These are phyloP conservation scores for Metschnikowia sp. DNA, from an alignment of 805 yeast genomes.

Conservation along the genomic window DNA sequence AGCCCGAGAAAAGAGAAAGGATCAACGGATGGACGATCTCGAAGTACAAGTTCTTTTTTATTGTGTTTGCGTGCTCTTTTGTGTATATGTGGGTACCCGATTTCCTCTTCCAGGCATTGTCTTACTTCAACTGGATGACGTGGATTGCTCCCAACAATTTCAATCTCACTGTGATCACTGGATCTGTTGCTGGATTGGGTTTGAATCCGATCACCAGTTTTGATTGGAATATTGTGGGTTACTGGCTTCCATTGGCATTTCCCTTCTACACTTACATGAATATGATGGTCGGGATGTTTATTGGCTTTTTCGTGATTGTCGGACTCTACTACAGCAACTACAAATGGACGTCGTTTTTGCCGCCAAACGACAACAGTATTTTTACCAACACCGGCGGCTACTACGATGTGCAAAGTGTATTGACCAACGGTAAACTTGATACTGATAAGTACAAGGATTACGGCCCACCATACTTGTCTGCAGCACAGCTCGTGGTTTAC, in stretches of 20 bases:
- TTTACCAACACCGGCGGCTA: constrained; percentile 8
- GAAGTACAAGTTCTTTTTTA: background rate
- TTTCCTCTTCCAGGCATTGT: constrained; percentile 53
- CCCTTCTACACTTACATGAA: constrained; percentile 9
- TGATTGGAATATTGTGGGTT: constrained; percentile 62
- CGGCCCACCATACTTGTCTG: constrained; percentile 32
- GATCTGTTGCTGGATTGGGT: constrained; percentile 59
- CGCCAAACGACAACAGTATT: constrained; percentile 12
- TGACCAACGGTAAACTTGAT: constrained; percentile 10
- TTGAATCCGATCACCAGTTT: constrained; percentile 58
- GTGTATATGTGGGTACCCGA: constrained; percentile 10
- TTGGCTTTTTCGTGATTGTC: constrained; percentile 51
- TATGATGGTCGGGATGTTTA: constrained; percentile 20
- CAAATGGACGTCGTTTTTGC: constrained; percentile 58
- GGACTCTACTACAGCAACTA: constrained; percentile 51
- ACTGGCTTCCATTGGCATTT: constrained; percentile 14
- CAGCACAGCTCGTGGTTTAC: constrained; percentile 26
- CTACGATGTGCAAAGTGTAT: constrained; percentile 1
- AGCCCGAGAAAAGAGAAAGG: constrained; percentile 45
- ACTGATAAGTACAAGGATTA: constrained; percentile 19
- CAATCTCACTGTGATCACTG: constrained; percentile 62
- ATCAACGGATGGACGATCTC: constrained; percentile 59
- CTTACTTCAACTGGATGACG: constrained; percentile 58
- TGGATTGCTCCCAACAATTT: constrained; percentile 60
- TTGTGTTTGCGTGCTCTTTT: background rate